Evolutionary conservation across 306 rosid species (phyloP).

Genomic region (Geum urbanum): DNA sequence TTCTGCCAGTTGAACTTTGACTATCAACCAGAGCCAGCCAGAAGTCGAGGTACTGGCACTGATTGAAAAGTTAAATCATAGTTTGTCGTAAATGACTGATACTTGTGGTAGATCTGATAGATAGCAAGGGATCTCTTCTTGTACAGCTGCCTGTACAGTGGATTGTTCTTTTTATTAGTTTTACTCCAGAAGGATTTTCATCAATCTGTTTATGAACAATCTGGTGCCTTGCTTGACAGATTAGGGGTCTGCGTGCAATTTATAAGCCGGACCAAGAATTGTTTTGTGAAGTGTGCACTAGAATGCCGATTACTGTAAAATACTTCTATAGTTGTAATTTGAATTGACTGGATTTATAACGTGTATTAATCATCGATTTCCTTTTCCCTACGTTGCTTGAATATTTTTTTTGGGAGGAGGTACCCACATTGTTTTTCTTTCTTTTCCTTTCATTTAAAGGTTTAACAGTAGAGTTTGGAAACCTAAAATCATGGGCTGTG

Average conservation of each 20-base stretch:
- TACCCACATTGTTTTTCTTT: too few relatives aligned
- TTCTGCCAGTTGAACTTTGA: conserved; percentile 37
- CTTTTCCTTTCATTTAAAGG: too few relatives aligned
- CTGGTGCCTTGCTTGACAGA: conserved; percentile 12
- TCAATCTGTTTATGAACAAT: conserved; percentile 10
- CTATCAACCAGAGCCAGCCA: conserved; percentile 32
- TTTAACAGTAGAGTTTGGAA: too few relatives aligned
- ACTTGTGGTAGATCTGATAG: conserved; percentile 25
- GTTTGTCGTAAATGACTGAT: conserved; percentile 24
- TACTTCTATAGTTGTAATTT: not conserved
- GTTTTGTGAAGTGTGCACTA: conserved; percentile 13
- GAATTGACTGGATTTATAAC: not conserved
- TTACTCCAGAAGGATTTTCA: conserved; percentile 18
- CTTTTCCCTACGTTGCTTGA: not conserved
- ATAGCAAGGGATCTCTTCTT: conserved; percentile 25
- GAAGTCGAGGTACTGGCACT: conserved; percentile 33
- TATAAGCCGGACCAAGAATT: conserved; percentile 5
- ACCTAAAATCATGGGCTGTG: too few relatives aligned
- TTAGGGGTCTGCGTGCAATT: conserved; percentile 13
- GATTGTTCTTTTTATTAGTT: conserved; percentile 17
- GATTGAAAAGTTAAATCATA: conserved; percentile 21
- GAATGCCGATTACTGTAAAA: conserved; percentile 3
- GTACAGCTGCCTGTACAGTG: conserved; percentile 48
- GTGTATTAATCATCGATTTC: not conserved
- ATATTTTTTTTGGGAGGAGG: too few relatives aligned